Conservation (phyloP, 129 eudicot species). For the Artemisia tridentata region DNA sequence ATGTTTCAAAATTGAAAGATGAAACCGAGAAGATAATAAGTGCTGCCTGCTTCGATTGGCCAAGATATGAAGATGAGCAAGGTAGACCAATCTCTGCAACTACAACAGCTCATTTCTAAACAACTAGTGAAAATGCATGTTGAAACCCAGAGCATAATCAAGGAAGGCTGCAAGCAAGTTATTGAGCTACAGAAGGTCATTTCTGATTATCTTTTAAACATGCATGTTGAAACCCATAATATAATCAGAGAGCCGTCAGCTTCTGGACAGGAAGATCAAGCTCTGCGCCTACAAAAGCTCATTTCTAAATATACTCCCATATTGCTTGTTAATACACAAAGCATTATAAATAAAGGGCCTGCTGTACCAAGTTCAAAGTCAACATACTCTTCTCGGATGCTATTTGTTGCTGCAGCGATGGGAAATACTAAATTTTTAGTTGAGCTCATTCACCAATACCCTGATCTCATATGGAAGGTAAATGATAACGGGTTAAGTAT, state of each 20-base stretch:
- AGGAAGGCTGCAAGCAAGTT: background rate
- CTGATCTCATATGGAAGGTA: constrained; percentile 48
- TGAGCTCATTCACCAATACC: constrained; percentile 38
- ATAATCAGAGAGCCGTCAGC: background rate
- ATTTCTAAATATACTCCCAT: constrained; percentile 13
- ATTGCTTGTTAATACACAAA: background rate
- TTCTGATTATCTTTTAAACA: background rate
- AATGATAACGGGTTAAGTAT: constrained; percentile 35
- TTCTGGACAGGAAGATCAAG: background rate
- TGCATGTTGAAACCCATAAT: background rate
- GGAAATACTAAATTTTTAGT: constrained; percentile 39
- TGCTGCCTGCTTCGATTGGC: background rate
- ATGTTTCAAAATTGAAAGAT: background rate
- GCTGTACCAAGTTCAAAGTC: background rate
- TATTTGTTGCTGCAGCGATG: constrained; percentile 38
- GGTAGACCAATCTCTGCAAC: background rate
- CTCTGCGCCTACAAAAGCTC: background rate
- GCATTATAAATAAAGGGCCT: background rate
- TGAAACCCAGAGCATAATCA: background rate
- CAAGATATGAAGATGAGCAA: background rate
- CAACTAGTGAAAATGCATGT: background rate
- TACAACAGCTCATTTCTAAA: background rate
- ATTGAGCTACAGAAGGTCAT: background rate
- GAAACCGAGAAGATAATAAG: constrained; percentile 1
- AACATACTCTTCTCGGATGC: constrained; percentile 27